Conservation (phyloP, 73 alveolate species). For the Diophrys sp. region DNA sequence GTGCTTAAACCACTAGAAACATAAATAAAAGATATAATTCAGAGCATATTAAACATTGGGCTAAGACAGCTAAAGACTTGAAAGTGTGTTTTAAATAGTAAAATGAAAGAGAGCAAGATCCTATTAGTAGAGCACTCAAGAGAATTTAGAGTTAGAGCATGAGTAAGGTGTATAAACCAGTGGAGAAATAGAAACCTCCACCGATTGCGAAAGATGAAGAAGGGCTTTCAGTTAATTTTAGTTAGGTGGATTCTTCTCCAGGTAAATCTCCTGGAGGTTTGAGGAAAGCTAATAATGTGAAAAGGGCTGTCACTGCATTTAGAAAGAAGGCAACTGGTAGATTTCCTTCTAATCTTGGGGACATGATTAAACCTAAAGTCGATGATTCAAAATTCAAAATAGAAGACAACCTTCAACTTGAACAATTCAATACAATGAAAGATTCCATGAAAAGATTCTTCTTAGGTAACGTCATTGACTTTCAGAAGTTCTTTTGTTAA, state of each 20-base stretch:
- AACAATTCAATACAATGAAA: not conserved
- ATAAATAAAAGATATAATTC: not conserved
- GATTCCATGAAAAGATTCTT: slow-evolving; percentile 9
- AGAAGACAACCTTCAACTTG: not conserved
- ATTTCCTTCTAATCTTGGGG: not conserved
- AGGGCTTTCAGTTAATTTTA: too few species aligned
- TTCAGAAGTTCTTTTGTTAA: not conserved
- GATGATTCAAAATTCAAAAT: not conserved
- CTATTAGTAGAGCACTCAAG: not conserved
- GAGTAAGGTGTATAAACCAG: not conserved
- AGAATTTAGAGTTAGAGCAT: not conserved
- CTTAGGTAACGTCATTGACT: slow-evolving; percentile 8
- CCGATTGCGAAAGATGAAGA: too few species aligned
- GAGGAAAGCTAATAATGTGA: not conserved
- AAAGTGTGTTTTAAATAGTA: not conserved
- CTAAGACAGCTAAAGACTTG: not conserved
- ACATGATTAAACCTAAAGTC: not conserved
- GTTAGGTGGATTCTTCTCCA: too few species aligned
- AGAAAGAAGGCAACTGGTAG: not conserved
- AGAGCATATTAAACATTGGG: not conserved
- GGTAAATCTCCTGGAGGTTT: too few species aligned
- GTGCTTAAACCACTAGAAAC: too few species aligned
- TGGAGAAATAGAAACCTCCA: too few species aligned
- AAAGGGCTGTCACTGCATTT: not conserved
- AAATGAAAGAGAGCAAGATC: not conserved